These are phyloP conservation scores for Aspergillus fructus DNA, from an alignment of 2,329 filamentous ascomycete genomes.

Conservation along the genomic window DNA sequence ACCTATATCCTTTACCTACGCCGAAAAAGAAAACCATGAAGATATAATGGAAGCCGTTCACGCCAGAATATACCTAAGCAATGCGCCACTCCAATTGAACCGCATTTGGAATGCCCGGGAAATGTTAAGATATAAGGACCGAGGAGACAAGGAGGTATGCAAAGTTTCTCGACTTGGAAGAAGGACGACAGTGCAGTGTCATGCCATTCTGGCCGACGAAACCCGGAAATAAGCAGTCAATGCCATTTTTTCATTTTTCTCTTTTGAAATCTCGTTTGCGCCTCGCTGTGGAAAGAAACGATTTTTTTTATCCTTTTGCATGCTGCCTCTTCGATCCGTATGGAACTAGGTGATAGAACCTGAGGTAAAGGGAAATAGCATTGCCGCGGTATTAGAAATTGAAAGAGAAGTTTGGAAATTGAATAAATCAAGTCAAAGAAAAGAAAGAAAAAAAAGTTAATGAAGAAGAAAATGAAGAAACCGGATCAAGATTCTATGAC, in stretches of 20 bases:
- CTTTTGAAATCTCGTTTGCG: slow-evolving; percentile 11
- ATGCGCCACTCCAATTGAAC: neutral
- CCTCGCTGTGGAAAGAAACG: slow-evolving; percentile 7
- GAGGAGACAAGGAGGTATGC: neutral
- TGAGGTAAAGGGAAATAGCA: slow-evolving; percentile 14
- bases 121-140: neutral
- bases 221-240: slow-evolving; percentile 9
- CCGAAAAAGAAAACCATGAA: neutral
- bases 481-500: slow-evolving; percentile 33
- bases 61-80: neutral
- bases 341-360: slow-evolving; percentile 19
- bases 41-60: neutral
- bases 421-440: neutral
- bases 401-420: slow-evolving; percentile 1
- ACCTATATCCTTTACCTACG: neutral
- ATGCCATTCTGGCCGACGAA: neutral
- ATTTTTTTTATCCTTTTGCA: slow-evolving; percentile 21
- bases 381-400: slow-evolving; percentile 23
- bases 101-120: neutral
- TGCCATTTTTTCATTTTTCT: slow-evolving; percentile 13
- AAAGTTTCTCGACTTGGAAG: neutral
- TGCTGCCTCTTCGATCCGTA: slow-evolving; percentile 25
- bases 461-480: slow-evolving; percentile 10
- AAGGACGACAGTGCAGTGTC: too few relatives aligned
- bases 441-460: slow-evolving; percentile 9